Conservation (phyloP, 768 basidiomycete genomes). For the Imleria badia region DNA sequence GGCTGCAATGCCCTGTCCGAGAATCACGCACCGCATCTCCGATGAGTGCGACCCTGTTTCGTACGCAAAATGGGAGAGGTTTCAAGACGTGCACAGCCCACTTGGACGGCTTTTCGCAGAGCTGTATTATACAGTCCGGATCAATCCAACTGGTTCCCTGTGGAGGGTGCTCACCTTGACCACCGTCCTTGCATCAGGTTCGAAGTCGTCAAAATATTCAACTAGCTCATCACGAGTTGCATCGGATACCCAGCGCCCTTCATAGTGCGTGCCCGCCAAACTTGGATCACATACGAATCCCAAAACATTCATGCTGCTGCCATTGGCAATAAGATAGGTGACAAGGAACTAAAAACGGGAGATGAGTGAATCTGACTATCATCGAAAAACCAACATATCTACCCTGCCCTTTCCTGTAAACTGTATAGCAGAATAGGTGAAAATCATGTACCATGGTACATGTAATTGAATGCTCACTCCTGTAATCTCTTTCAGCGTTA, state of each 20-base stretch:
- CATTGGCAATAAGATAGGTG: constrained; percentile 39
- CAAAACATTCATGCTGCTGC: constrained; percentile 37
- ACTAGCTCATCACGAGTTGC: constrained; percentile 32
- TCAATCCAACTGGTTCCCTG: neutral
- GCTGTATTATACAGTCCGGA: constrained; percentile 20
- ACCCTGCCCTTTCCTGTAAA: constrained; percentile 13
- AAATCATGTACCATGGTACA: neutral
- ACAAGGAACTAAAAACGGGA: constrained; percentile 35
- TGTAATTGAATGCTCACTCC: constrained; percentile 19
- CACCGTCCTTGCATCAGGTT: constrained; percentile 33
- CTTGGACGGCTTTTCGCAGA: constrained; percentile 34
- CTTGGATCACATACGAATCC: constrained; percentile 31
- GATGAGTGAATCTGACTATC: neutral
- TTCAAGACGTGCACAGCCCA: constrained; percentile 47
- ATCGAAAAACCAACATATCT: neutral
- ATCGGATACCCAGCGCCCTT: constrained; percentile 32
- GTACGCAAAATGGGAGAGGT: constrained; percentile 39
- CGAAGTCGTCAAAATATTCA: constrained; percentile 32
- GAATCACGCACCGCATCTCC: constrained; percentile 45
- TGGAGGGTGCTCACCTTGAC: constrained; percentile 22
- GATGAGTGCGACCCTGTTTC: constrained; percentile 41
- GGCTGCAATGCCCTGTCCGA: too few relatives aligned
- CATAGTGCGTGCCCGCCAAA: constrained; percentile 31
- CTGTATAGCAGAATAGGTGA: constrained; percentile 13
- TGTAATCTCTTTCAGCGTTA: constrained; percentile 16